Conservation (phyloP, 352 stramenopile genomes). For the Phytopythium vexans region DNA sequence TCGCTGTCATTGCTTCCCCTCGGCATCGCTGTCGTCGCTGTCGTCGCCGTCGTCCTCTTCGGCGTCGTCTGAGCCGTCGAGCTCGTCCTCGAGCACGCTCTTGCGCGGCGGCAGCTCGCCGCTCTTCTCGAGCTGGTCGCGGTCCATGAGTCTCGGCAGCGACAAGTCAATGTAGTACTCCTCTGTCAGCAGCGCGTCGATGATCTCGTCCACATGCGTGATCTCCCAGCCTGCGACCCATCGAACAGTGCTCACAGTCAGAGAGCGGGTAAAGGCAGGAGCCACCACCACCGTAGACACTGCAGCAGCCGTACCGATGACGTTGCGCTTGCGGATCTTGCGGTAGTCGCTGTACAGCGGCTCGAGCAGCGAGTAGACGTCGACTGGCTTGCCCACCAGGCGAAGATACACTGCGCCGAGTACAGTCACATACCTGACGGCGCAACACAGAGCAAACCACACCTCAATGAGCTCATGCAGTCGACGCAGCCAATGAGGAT, state of each 20-base stretch:
- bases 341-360: slow-evolving; percentile 95
- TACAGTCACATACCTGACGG: slow-evolving; percentile 88
- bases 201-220: slow-evolving; percentile 95
- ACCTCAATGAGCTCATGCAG: no score
- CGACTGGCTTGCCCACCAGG: slow-evolving; percentile 89
- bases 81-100: slow-evolving; percentile 75
- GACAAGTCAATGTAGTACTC: slow-evolving; percentile 93
- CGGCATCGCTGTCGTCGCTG: slow-evolving; percentile 10
- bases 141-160: slow-evolving; percentile 89
- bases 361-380: slow-evolving; percentile 95
- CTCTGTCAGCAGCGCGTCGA: slow-evolving; percentile 91
- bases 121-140: slow-evolving; percentile 84
- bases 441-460: not conserved
- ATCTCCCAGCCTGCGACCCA: slow-evolving; percentile 92
- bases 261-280: no score
- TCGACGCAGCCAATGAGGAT: no score
- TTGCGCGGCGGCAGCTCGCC: slow-evolving; percentile 52
- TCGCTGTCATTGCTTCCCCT: slow-evolving; percentile 10
- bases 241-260: no score
- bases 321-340: slow-evolving; percentile 89
- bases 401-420: slow-evolving; percentile 96
- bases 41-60: slow-evolving; percentile 18
- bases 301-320: slow-evolving; percentile 36
- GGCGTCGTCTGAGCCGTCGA: slow-evolving; percentile 30
- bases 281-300: slow-evolving; percentile 1